phyloP scores from a whole-genome alignment of 805 yeast genomes.

The Wickerhamiella musiphila region DNA sequence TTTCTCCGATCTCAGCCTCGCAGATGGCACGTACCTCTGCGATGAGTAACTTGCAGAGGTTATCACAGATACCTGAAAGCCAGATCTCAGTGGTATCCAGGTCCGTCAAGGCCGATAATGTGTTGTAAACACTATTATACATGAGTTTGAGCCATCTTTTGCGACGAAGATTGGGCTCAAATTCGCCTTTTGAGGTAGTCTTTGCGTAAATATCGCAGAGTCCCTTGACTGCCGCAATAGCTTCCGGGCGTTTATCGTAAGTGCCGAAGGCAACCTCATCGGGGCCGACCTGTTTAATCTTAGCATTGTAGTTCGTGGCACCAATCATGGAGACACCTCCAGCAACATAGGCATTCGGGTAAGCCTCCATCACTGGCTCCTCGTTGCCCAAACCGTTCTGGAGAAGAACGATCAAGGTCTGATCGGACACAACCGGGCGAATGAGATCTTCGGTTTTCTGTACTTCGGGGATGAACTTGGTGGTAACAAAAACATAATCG shows the following conservation, averaged over 20 bases:
- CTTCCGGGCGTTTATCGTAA: constrained; percentile 26
- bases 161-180: constrained; percentile 30
- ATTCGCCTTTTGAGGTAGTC: constrained; percentile 25
- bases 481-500: constrained; percentile 43
- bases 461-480: constrained; percentile 53
- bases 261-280: constrained; percentile 36
- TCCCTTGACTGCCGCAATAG: constrained; percentile 23
- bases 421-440: constrained; percentile 31
- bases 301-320: constrained; percentile 35
- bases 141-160: constrained; percentile 51
- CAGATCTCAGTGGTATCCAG: constrained; percentile 41
- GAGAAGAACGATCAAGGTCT: constrained; percentile 36
- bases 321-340: constrained; percentile 54
- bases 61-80: constrained; percentile 27
- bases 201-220: constrained; percentile 32
- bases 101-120: constrained; percentile 40
- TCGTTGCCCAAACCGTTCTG: constrained; percentile 56
- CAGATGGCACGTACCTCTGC: constrained; percentile 49
- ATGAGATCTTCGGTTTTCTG: constrained; percentile 34
- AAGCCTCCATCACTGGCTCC: constrained; percentile 33
- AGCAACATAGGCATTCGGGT: constrained; percentile 33
- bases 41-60: constrained; percentile 42
- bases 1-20: constrained; percentile 41
- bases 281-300: constrained; percentile 32
- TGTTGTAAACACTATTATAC: constrained; percentile 52